Base-by-base conservation (phyloP, 345 rosid species). In the Salix brachista region DNA sequence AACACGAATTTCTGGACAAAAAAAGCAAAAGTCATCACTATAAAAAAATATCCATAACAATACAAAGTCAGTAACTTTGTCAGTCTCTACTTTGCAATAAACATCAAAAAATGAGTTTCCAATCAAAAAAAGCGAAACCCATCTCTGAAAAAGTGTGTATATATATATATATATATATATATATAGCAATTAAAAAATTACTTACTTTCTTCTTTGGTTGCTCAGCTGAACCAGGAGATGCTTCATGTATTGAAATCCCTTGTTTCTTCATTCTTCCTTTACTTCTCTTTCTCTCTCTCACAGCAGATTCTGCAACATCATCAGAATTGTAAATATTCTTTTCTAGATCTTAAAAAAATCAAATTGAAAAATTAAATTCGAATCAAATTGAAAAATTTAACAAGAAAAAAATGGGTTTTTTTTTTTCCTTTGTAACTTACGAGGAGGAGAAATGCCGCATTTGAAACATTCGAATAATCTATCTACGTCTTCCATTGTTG, bases 371-470 rank as follows among this genome's bases (percentile, higher is more conserved):
- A 44, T 44, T 8, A 3, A 12, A 39, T 1, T 37, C 41, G 50
- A 46, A 39, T 2, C 0, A 19, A 50, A 56, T 26, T 8, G 36
- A 26, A 52, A 52, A 54, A 67, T 30, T 26, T 25, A 28, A 54
- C 19, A 52, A 36, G 36, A 21, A 65, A 44, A 3, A 13, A 44
- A 10, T 11, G 17, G 17, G 18, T 2, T 44, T 44, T 44, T 11
- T n/a, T 13, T 44, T 44, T 44, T 1, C 17, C 5, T 44, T 44
- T 44, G 42, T 44, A 71, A 72, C 90, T 87, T 81, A 95, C 99
- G 78, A 67, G 99, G 97, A 72, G 99, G 97, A 84, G 97, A 88
- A 69, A 95, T 79, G 61, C 99, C 99, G 82, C 98, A 93, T 75
- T 91, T 95, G 89, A 95, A 95, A 85, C 99, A 95, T 75, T 88